Percentiles rank a stretch among this genome's conserved stretches.
Evolutionary conservation across 331 rosid genomes (phyloP).

Genomic region (Cydonia oblonga): DNA sequence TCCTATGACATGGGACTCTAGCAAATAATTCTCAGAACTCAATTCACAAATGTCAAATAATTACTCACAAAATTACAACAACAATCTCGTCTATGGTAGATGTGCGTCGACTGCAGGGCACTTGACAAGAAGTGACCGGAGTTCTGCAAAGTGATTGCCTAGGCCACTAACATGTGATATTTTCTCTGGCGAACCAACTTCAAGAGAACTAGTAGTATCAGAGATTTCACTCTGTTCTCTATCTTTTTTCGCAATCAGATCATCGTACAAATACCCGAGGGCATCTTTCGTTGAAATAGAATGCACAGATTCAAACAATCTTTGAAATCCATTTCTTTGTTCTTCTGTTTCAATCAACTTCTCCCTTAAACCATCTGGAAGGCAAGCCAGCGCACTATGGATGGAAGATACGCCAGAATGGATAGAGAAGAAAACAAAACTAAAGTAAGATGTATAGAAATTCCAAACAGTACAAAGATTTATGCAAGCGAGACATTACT

Average conservation of each 20-base stretch:
- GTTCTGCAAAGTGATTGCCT: conserved; percentile 29
- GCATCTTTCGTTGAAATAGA: conserved; percentile 55
- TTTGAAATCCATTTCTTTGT: conserved; percentile 38
- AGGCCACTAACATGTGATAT: conserved; percentile 17
- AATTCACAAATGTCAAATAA: not conserved
- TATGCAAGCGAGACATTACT: not conserved
- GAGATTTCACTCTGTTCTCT: conserved; percentile 10
- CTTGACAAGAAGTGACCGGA: conserved; percentile 32
- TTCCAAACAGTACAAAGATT: not conserved
- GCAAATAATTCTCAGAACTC: not conserved
- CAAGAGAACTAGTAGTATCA: conserved; percentile 15
- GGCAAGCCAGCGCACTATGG: conserved; percentile 53
- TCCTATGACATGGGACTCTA: not conserved
- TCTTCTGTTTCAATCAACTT: conserved; percentile 39
- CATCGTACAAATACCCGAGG: conserved; percentile 39
- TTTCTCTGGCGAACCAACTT: conserved; percentile 19
- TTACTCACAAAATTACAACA: not conserved
- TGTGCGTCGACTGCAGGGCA: conserved; percentile 33
- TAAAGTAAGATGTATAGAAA: not conserved
- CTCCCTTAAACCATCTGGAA: conserved; percentile 55
- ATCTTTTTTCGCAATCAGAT: conserved; percentile 22
- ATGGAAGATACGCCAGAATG: conserved; percentile 8
- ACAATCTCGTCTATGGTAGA: conserved; percentile 16
- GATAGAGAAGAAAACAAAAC: conserved; percentile 1
- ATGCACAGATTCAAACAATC: conserved; percentile 41